Evolutionary conservation across 2,329 filamentous ascomycete species (phyloP).

Genomic region (Xylaria sp.): DNA sequence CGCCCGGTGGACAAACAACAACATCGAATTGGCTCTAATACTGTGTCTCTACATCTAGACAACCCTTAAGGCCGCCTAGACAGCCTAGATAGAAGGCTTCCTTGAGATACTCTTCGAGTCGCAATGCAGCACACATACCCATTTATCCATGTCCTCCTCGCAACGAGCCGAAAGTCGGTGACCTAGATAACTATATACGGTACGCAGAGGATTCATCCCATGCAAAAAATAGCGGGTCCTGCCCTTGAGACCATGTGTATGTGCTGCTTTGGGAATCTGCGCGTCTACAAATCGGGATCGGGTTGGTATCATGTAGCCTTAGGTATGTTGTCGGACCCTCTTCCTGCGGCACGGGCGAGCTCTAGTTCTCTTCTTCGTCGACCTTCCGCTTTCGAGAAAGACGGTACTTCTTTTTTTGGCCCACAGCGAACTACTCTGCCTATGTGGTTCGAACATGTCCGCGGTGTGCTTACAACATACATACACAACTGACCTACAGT

Average conservation of each 20-base stretch:
- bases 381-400: slow-evolving; percentile 32
- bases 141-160: neutral
- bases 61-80: neutral
- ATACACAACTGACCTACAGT: neutral
- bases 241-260: neutral
- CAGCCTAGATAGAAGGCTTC: neutral
- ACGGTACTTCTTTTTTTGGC: slow-evolving; percentile 4
- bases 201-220: slow-evolving; percentile 17
- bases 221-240: slow-evolving; percentile 12
- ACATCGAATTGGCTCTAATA: neutral
- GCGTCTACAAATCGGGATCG: slow-evolving; percentile 11
- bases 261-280: slow-evolving; percentile 23
- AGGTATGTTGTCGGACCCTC: slow-evolving; percentile 10
- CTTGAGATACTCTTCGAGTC: neutral
- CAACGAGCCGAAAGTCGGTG: slow-evolving; percentile 7
- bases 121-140: neutral
- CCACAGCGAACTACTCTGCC: neutral
- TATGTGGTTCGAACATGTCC: neutral
- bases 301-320: slow-evolving; percentile 2
- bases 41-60: neutral
- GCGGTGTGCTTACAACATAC: neutral
- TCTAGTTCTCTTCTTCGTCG: slow-evolving; percentile 13
- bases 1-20: neutral
- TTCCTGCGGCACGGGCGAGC: slow-evolving; percentile 15
- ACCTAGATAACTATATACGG: neutral